Base-by-base conservation (phyloP, 2,329 filamentous ascomycete species). In the Mycosphaerella sp. region DNA sequence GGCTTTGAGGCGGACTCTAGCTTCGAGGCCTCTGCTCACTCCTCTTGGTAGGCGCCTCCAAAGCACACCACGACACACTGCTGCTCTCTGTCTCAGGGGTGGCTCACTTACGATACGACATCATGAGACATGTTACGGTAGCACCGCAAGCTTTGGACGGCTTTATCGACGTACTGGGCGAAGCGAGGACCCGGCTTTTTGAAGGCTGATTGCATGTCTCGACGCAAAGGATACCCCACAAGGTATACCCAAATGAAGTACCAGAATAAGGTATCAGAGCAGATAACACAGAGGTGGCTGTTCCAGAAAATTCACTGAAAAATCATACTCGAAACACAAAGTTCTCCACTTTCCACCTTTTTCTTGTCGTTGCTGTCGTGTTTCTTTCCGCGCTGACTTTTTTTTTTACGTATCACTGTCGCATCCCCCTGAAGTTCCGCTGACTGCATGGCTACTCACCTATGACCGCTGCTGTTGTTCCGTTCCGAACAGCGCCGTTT, bases 1-100 rank as follows among this genome's bases (percentile, higher is more conserved):
- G 57, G 60, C 54, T 62, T 64, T 51, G 45, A 51, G 23, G 50
- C 61, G 45, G 58, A 62, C 42, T 50, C 42, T 39, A 54, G 57
- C 52, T 61, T 62, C 48, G 53, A 60, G 39, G 51, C 43, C 45
- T 38, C 41, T 26, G 45, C 52, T 38, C 21, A 48, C 10, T 42
- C 42, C 12, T 36, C 34, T 51, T 62, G 60, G 60, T 62, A 57
- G 45, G 48, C 31, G 14, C 26, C 45, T 51, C 10, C 21, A 26
- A 31, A 6, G 21, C 29, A 26, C 31, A 44, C 31, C 40, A 39
- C 31, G 8, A 36, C n/a, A n/a, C 40, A 31, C 36, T 29, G 31
- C 40, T 45, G 17, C 31, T 45, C 31, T 45, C 12, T 31, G 21
- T 11, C 10, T 14, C 6, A 36, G 44, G 29, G 12, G 26, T 29